Evolutionary conservation across 805 yeast species (phyloP), one percentile per base, ranked within the genome.

Genomic region (Yamadazyma laniorum): DNA sequence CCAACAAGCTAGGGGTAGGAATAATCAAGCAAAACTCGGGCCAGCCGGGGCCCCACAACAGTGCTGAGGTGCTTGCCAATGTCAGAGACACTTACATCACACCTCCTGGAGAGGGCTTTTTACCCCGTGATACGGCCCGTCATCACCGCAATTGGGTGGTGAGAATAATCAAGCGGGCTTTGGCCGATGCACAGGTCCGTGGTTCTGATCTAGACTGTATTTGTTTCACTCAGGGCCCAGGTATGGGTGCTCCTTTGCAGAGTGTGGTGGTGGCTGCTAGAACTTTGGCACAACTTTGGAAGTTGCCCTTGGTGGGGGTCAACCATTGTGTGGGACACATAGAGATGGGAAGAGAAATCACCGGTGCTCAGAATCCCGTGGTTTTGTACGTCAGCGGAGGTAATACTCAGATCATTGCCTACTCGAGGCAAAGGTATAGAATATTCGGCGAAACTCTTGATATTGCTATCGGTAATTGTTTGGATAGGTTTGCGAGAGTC

Each of bases 391-490:
- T 93, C 8, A 86, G 96, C 59, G 99, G 99, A 12, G 99, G 99
- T 36, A 93, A 93, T 60, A 93, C 99, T 1, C 99, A 93, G 59
- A 95, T 93, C 15, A 93, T 93, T 58, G 99, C 99, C 1, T 93
- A 93, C 59, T 85, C 96, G 3, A 85, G 84, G 50, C 96, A 91
- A 55, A 62, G 95, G 50, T 93, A 93, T 63, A 75, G 99, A 49
- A 93, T 93, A n/a, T 93, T 93, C 61, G 99, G 99, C n/a, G 99
- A 93, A 59, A 93, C 99, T 0, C 67, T 93, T 40, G 99, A 93
- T 56, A 93, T 93, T 25, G 99, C 99, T 15, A 88, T 93, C 40
- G 99, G 99, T 1, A 93, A 93, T 60, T 93, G 99, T 63, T 66
- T 93, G 34, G 99, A 93, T 58, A 63, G 99, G 49, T 93, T 93